phyloP scores from a whole-genome alignment of 257 asterid species.

The Parsonsia alboflavescens region DNA sequence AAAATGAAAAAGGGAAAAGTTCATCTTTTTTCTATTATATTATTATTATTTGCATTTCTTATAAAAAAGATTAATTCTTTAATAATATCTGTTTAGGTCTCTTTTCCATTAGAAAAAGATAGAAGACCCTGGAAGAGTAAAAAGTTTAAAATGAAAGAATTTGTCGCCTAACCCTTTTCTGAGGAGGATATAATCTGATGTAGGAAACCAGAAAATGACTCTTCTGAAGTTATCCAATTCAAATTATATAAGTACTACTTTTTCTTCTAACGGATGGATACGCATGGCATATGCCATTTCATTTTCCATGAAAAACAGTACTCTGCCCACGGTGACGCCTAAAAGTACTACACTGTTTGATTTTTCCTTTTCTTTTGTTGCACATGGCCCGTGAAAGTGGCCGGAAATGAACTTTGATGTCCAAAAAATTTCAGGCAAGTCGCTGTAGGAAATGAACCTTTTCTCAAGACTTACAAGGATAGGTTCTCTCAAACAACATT shows the following conservation, averaged over 20 bases:
- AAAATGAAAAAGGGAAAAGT: no score
- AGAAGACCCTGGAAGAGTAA: not conserved
- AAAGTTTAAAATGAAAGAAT: not conserved
- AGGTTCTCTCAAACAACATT: constrained; percentile 26
- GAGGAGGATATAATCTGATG: not conserved
- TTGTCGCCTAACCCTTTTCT: not conserved
- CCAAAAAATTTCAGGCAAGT: constrained; percentile 38
- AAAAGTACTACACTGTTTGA: not conserved
- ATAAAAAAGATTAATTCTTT: not conserved
- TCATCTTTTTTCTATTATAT: no score
- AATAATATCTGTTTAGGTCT: no score
- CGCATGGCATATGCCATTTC: not conserved
- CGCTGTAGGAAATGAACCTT: constrained; percentile 43
- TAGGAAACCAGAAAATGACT: not conserved
- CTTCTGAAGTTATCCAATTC: not conserved
- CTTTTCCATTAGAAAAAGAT: not conserved
- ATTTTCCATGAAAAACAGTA: constrained; percentile 3
- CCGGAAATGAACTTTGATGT: not conserved
- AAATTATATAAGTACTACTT: not conserved
- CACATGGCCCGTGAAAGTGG: not conserved
- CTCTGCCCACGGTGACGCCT: not conserved
- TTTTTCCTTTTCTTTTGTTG: not conserved
- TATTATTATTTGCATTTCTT: no score
- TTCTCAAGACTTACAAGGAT: constrained; percentile 32
- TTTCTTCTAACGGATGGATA: no score